These are phyloP conservation scores for Exophiala alcalophila DNA, from an alignment of 2,329 filamentous ascomycete species.

Conservation along the genomic window DNA sequence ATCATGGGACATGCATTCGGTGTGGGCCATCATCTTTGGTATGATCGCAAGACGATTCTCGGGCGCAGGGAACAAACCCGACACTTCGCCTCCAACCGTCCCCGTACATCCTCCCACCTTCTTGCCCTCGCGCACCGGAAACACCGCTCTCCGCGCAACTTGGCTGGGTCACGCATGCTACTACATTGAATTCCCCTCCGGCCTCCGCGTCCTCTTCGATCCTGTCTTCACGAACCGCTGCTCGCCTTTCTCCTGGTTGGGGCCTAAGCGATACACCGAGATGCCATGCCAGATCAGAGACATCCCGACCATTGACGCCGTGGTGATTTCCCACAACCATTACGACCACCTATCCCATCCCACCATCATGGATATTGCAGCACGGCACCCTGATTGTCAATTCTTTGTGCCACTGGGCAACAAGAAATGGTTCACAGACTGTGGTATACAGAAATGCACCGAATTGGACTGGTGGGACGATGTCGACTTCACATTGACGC, in stretches of 20 bases:
- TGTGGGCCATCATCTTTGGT: slow-evolving; percentile 21
- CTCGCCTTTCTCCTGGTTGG: slow-evolving; percentile 67
- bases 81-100: slow-evolving; percentile 65
- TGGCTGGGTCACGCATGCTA: slow-evolving; percentile 97
- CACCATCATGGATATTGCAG: slow-evolving; percentile 67
- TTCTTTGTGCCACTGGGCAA: slow-evolving; percentile 87
- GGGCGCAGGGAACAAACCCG: slow-evolving; percentile 54
- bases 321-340: slow-evolving; percentile 84
- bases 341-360: slow-evolving; percentile 86
- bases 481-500: slow-evolving; percentile 64
- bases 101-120: slow-evolving; percentile 66
- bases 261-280: slow-evolving; percentile 73
- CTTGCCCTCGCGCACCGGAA: slow-evolving; percentile 55
- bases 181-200: slow-evolving; percentile 83
- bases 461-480: slow-evolving; percentile 97
- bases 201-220: slow-evolving; percentile 85
- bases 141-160: slow-evolving; percentile 69
- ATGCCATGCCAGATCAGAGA: slow-evolving; percentile 74
- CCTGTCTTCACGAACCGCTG: slow-evolving; percentile 89
- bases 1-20: slow-evolving; percentile 31
- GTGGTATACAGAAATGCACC: slow-evolving; percentile 72
- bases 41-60: slow-evolving; percentile 41
- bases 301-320: slow-evolving; percentile 58
- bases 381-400: slow-evolving; percentile 71
- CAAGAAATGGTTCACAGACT: slow-evolving; percentile 72